A percentile compares a stretch with the other conserved stretches of the same genome.
These are phyloP conservation scores for Podospora didyma DNA, from an alignment of 495 filamentous ascomycete species.

Conservation along the genomic window DNA sequence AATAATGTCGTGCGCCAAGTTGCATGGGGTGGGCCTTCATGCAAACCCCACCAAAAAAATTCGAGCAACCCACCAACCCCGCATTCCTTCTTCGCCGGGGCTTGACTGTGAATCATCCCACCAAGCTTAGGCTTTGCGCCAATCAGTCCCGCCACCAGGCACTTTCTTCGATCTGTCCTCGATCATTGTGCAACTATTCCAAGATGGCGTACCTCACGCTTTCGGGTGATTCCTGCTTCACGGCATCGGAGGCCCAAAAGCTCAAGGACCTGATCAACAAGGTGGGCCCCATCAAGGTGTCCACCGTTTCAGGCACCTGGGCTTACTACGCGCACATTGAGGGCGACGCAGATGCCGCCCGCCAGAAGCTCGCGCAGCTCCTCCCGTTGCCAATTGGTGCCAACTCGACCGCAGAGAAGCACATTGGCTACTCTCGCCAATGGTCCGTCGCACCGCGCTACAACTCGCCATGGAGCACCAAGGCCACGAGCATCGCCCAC, in stretches of 20 bases:
- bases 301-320: conserved; percentile 44
- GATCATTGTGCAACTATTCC: not conserved
- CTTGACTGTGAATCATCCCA: conserved; percentile 8
- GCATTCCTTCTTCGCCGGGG: conserved; percentile 15
- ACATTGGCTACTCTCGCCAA: conserved; percentile 32
- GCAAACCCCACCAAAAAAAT: conserved; percentile 8
- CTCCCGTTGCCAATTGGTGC: conserved; percentile 30
- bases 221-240: conserved; percentile 50
- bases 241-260: conserved; percentile 46
- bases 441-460: conserved; percentile 78
- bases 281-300: conserved; percentile 35
- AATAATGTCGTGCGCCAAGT: not conserved
- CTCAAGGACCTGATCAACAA: conserved; percentile 45
- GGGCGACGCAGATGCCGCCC: conserved; percentile 25
- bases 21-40: not conserved
- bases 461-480: conserved; percentile 95
- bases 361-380: conserved; percentile 37
- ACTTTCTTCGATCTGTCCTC: not conserved
- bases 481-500: conserved; percentile 87
- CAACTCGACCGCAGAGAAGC: conserved; percentile 13
- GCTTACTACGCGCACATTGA: conserved; percentile 48
- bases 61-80: conserved; percentile 8
- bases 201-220: conserved; percentile 31
- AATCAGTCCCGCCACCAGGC: not conserved
- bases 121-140: conserved; percentile 22